Conservation (phyloP, 192 early-diverging fungal genomes). For the Backusella westeae region DNA sequence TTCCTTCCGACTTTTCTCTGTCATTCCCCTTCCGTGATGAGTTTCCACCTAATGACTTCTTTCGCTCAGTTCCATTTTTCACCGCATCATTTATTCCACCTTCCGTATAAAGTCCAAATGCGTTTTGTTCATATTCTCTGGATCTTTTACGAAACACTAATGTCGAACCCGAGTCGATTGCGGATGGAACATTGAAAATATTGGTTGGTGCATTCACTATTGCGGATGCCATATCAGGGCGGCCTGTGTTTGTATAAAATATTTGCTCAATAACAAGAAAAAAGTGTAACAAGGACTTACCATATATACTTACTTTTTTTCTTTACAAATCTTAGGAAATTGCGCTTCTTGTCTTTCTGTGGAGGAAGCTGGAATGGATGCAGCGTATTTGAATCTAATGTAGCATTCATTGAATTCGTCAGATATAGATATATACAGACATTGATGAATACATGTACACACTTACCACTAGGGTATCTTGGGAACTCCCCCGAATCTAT, state of each 20-base stretch:
- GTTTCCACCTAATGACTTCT: not conserved
- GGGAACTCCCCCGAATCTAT: not conserved
- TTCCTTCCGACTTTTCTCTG: conserved; percentile 2
- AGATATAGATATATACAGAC: not conserved
- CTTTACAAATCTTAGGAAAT: conserved; percentile 24
- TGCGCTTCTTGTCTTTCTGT: conserved; percentile 23
- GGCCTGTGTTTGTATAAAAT: conserved; percentile 11
- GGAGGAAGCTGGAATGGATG: conserved; percentile 8
- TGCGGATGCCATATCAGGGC: conserved; percentile 16
- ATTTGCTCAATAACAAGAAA: not conserved
- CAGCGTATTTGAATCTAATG: not conserved
- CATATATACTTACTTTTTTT: conserved; percentile 27
- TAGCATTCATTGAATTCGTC: not conserved
- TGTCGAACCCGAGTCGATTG: not conserved
- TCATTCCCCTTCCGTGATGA: not conserved
- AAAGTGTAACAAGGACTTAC: not conserved
- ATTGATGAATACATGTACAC: not conserved
- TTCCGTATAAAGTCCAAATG: not conserved
- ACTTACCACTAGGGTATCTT: not conserved
- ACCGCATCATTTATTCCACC: not conserved
- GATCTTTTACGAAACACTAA: conserved; percentile 16
- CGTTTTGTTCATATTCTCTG: conserved; percentile 14
- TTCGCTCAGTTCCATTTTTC: not conserved
- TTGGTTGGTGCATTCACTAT: not conserved
- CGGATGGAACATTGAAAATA: not conserved